Evolutionary conservation across 23 red algal species (phyloP).

Genomic region (Rhodosorus marinus): DNA sequence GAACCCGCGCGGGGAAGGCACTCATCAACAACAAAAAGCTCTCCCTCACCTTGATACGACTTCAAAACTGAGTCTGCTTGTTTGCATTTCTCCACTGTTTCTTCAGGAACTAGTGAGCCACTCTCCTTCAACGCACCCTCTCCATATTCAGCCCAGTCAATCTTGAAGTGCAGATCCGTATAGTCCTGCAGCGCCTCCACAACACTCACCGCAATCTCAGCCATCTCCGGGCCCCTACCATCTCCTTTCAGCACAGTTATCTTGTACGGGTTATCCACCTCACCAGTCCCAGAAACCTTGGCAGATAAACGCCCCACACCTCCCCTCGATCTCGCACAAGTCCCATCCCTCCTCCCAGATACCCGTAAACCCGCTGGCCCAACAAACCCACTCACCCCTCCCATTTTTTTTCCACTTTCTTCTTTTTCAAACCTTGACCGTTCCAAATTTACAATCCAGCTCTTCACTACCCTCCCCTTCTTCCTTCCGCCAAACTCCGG

Average conservation of each 20-base stretch:
- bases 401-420: too few relatives aligned
- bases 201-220: constrained; percentile 28
- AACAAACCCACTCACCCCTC: too few relatives aligned
- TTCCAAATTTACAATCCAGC: too few relatives aligned
- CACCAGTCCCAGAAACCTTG: too few relatives aligned
- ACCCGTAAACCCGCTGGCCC: too few relatives aligned
- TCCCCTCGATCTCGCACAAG: too few relatives aligned
- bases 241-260: constrained; percentile 60
- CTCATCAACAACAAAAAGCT: constrained; percentile 15
- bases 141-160: constrained; percentile 24
- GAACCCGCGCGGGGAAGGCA: too few relatives aligned
- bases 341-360: too few relatives aligned
- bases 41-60: constrained; percentile 29
- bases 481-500: too few relatives aligned
- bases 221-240: constrained; percentile 47
- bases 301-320: too few relatives aligned
- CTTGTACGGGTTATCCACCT: constrained; percentile 47
- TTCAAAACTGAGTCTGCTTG: constrained; percentile 53
- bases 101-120: constrained; percentile 29
- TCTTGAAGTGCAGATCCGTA: constrained; percentile 66
- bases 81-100: constrained; percentile 45
- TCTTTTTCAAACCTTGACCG: too few relatives aligned
- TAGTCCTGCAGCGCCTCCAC: constrained; percentile 20
- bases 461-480: too few relatives aligned
- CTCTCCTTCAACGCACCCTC: constrained; percentile 12